These are phyloP conservation scores for Quercus robur DNA, from an alignment of 306 rosid species.

Conservation along the genomic window DNA sequence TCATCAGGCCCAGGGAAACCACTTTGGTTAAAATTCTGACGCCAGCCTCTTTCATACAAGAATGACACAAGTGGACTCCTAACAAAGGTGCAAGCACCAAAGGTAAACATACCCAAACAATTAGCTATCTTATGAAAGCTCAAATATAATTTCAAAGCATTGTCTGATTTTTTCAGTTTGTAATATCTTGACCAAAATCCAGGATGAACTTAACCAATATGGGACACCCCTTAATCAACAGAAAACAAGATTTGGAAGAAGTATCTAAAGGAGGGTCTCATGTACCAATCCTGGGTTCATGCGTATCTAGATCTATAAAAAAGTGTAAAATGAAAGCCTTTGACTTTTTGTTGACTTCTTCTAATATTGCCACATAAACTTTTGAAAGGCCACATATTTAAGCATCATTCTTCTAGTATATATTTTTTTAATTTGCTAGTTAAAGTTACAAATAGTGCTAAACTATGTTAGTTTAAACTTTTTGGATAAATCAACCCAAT, in stretches of 20 bases:
- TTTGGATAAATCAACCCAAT: too few species aligned
- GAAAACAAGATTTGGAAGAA: not conserved
- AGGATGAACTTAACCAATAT: not conserved
- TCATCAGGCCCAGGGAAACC: constrained; percentile 96
- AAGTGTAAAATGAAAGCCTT: too few species aligned
- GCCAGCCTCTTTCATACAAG: constrained; percentile 98
- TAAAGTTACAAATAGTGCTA: too few species aligned
- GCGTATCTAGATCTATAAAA: not conserved
- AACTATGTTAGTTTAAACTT: too few species aligned
- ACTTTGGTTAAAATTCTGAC: constrained; percentile 76
- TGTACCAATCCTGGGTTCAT: not conserved
- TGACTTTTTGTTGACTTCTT: too few species aligned
- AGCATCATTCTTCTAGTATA: too few species aligned
- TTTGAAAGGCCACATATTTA: too few species aligned
- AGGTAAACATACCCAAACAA: constrained; percentile 20
- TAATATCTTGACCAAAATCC: not conserved
- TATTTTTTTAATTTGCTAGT: too few species aligned
- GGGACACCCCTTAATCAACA: not conserved
- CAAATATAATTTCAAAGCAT: not conserved
- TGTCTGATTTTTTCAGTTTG: not conserved
- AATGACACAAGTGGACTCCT: constrained; percentile 98
- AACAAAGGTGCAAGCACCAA: constrained; percentile 8
- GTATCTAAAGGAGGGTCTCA: not conserved
- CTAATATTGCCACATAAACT: too few species aligned
- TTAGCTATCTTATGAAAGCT: constrained; percentile 4